phyloP scores from a whole-genome alignment of 768 basidiomycete genomes.

The Pleurotus ostreatus region DNA sequence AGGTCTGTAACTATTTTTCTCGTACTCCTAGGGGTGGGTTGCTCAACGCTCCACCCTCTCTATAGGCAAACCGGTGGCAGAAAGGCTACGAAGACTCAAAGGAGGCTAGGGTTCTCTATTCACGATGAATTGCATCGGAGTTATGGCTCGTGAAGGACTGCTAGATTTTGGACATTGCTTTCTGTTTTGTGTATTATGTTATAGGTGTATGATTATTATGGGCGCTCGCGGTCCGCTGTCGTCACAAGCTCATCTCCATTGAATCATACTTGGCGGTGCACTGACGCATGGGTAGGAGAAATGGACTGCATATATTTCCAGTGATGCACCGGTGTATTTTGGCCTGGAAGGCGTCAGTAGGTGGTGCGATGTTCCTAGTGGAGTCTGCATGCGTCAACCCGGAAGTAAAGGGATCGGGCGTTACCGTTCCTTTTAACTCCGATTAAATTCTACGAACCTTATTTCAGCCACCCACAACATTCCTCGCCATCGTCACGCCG shows the following conservation, averaged over 20 bases:
- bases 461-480: slow-evolving; percentile 8
- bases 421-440: not conserved
- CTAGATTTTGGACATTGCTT: not conserved
- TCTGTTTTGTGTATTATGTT: not conserved
- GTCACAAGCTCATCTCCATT: too few species aligned
- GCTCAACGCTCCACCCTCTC: not conserved
- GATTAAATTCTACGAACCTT: not conserved
- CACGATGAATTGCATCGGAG: slow-evolving; percentile 56
- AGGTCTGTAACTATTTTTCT: slow-evolving; percentile 38
- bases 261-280: too few species aligned
- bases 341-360: too few species aligned
- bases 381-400: too few species aligned
- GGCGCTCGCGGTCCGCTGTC: too few species aligned
- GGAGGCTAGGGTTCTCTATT: slow-evolving; percentile 79
- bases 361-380: too few species aligned
- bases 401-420: not conserved
- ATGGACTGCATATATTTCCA: too few species aligned
- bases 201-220: too few species aligned
- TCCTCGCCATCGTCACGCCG: not conserved
- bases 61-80: slow-evolving; percentile 82
- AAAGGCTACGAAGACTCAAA: slow-evolving; percentile 84
- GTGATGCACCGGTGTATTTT: too few species aligned
- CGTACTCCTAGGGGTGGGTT: too few species aligned
- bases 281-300: too few species aligned
- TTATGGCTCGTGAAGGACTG: slow-evolving; percentile 4